Evolutionary conservation across 306 rosid genomes (phyloP), one percentile per base, ranked within the genome.

Genomic region (Inga laurina): DNA sequence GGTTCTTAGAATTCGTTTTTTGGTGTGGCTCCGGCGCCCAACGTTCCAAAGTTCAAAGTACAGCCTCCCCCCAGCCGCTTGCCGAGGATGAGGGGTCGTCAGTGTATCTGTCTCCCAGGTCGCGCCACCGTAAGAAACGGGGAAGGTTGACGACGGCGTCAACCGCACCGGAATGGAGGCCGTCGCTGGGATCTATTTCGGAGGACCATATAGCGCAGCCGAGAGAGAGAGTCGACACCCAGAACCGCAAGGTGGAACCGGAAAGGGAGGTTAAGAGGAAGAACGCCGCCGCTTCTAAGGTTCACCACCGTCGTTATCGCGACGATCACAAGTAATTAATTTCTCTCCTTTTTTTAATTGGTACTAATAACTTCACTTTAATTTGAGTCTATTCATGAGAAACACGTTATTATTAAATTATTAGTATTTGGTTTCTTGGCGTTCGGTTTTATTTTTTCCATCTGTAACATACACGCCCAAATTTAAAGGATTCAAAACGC

Each of bases 151-250:
- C 75, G 16, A 19, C 73, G 37, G 7, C 76, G 44, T n/a, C 48
- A 24, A 41, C 32, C 12, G 39, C 66, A 4, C 34, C 68, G 1
- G 88, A 87, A 22, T 92, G 97, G 94, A 88, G 78, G 80, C 97
- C 97, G 51, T 83, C 92, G 77, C 87, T 92, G 2, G 43, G 86
- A 67, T 80, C 94, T 41, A 92, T 92, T 75, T 84, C 90, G 30
- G 97, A 92, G 86, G 89, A 86, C 74, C 32, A 43, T 37, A 80
- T 74, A 68, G 34, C 54, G 68, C 32, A 57, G n/a, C 80, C 1
- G 66, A 74, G 72, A 1, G 84, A 69, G 27, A 75, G 72, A 12
- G 14, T 19, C 44, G 39, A 18, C 18, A 22, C 34, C 39, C 32
- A 70, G 24, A 43, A 70, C 54, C 79, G 74, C 65, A 57, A 62